Evolutionary conservation across 768 basidiomycete genomes (phyloP), one percentile per base, ranked within the genome.

Genomic region (Agrocybe pediades): DNA sequence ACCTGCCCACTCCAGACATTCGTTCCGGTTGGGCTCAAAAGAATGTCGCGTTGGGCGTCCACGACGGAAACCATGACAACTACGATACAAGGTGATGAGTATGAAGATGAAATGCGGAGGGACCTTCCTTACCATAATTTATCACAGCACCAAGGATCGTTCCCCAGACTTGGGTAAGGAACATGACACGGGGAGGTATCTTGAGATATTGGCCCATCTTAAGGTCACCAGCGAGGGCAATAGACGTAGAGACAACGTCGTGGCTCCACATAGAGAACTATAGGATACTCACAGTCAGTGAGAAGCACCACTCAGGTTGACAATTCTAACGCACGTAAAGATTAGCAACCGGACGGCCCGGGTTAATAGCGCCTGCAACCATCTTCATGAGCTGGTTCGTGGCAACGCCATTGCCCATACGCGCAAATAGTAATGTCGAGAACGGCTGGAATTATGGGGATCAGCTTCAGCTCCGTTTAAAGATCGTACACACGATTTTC

Each of bases 131-230:
- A 73, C 77, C 71, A 52, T 77, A 74, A 52, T 74, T 72, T 5
- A 74, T 57, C 23, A 73, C 48, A 15, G 72, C 71, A 74, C 76
- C 85, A 50, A 87, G 71, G 41, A 87, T 74, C 0, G 85, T 85
- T 3, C 85, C 85, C 75, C 80, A 79, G n/a, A 86, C 71, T 61
- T 88, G 87, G 6, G 83, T 82, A 9, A 81, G 63, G 66, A 88
- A 85, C 69, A 86, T 83, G 33, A 78, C 75, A 13, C 86, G 82
- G 20, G 87, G 85, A 23, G 87, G 85, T 40, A 89, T 79, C 66
- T 87, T 87, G 1, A 81, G 68, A 64, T 85, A 84, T 66, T 89
- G 86, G 20, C 85, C 88, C 59, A 90, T 79, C 70, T 92, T 92
- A 56, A 90, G 70, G 63, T 87, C 84, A 29, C 72, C 71, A 1